Base-by-base conservation (phyloP, 192 early-diverging fungal species). In the Allomyces macrogynus region DNA sequence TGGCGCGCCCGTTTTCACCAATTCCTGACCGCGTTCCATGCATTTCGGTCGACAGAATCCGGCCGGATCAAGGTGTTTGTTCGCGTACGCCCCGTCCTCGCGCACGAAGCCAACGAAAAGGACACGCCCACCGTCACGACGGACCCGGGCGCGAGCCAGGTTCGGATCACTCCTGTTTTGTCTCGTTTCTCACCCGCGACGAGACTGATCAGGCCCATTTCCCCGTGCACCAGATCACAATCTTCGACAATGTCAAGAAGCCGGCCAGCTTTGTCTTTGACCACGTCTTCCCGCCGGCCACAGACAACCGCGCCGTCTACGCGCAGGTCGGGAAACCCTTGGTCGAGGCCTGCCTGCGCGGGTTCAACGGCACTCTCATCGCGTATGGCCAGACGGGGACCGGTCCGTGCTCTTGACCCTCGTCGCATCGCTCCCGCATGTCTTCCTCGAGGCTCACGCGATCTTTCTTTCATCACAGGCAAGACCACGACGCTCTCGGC, bases 341-440 rank as follows among this genome's bases (percentile, higher is more conserved):
- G 10, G 84, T 86, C 11, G 79, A 84, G 68, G 76, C 75, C 62
- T 84, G 83, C 66, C 79, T 86, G 63, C 74, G 83, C 65, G 84
- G 84, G 32, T 87, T 84, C 66, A 87, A 87, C 61, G 85, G 85
- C 24, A 87, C 85, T 1, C 84, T 87, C 23, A 83, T 87, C 66
- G 85, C 85, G 1, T 87, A 87, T 64, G 85, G 85, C 10, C 85
- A 87, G 72, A 86, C 84, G 3, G 83, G 83, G 62, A 83, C 79
- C 61, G n/a, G 84, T 40, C 8, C 32, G 32, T 40, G 5, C 32
- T n/a, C 8, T 8, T 8, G n/a, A n/a, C n/a, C n/a, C 7, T 40
- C 0, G 0, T 8, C 32, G 3, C 32, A 8, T 40, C 7, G 32
- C 32, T 3, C 0, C 32, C 7, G 32, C 8, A 40, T 8, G 7